Evolutionary conservation across 257 asterid genomes (phyloP).

Genomic region (Fraxinus anomala): DNA sequence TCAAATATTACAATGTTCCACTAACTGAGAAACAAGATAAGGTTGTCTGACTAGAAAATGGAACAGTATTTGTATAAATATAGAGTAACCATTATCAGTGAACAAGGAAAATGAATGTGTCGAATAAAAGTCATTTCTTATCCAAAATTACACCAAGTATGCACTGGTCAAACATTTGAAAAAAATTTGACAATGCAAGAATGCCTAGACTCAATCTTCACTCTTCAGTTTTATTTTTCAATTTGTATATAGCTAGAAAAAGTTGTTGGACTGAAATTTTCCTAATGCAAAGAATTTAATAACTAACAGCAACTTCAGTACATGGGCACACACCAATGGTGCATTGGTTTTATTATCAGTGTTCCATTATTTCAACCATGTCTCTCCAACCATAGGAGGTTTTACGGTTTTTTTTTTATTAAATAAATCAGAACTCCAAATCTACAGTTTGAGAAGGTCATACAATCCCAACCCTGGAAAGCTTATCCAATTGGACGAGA

Average conservation of each 20-base stretch:
- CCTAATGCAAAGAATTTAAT: background rate
- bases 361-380: background rate
- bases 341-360: too few species aligned
- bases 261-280: background rate
- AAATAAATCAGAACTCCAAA: background rate
- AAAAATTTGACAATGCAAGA: background rate
- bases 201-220: background rate
- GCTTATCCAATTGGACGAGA: background rate
- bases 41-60: background rate
- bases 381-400: background rate
- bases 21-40: slow-evolving; percentile 2
- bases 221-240: background rate
- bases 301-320: background rate
- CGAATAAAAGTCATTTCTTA: background rate
- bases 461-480: background rate
- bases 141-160: background rate
- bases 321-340: background rate
- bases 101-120: background rate
- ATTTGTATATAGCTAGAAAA: background rate
- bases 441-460: background rate
- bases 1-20: slow-evolving; percentile 4
- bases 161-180: background rate
- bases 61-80: background rate
- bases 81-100: background rate
- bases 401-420: background rate